A percentile compares a stretch with the other conserved stretches of the same genome.
Evolutionary conservation across 1,284 basidiomycete genomes (phyloP).

Genomic region (Calocybe gambosa): DNA sequence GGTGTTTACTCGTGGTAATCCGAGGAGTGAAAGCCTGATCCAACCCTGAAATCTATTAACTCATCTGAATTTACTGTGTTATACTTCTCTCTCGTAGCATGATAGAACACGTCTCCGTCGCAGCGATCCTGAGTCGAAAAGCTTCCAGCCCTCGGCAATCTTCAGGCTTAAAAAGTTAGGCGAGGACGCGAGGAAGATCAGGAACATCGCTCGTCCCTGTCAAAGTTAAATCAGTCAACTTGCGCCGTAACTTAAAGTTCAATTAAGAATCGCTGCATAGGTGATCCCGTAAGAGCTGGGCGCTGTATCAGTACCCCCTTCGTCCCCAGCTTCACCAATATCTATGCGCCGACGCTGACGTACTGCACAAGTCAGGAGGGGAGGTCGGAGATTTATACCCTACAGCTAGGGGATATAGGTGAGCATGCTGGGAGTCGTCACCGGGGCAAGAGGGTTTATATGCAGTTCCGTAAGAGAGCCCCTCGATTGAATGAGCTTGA

Average conservation of each 20-base stretch:
- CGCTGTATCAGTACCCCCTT: no score
- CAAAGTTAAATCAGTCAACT: background rate
- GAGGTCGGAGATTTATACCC: no score
- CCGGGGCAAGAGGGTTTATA: no score
- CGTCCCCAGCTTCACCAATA: no score
- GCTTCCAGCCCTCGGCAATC: constrained; percentile 1
- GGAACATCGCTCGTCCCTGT: background rate
- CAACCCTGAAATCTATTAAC: background rate
- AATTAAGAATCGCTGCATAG: background rate
- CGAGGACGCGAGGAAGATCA: constrained; percentile 3
- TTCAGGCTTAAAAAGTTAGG: background rate
- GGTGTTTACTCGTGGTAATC: background rate
- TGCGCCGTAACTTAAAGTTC: background rate
- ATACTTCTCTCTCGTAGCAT: background rate
- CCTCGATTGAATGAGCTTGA: no score
- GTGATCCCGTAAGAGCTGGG: no score
- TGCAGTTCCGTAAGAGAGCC: no score
- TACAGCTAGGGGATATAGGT: no score
- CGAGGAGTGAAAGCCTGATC: constrained; percentile 6
- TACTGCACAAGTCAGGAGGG: no score
- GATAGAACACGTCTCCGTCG: constrained; percentile 4
- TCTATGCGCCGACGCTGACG: no score
- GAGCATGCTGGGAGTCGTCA: no score
- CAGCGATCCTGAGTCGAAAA: background rate
- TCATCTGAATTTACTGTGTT: background rate